A percentile compares a stretch with the other conserved stretches of the same genome.
phyloP scores from a whole-genome alignment of 2,329 filamentous ascomycete species.

The Epichloe coenophiala region DNA sequence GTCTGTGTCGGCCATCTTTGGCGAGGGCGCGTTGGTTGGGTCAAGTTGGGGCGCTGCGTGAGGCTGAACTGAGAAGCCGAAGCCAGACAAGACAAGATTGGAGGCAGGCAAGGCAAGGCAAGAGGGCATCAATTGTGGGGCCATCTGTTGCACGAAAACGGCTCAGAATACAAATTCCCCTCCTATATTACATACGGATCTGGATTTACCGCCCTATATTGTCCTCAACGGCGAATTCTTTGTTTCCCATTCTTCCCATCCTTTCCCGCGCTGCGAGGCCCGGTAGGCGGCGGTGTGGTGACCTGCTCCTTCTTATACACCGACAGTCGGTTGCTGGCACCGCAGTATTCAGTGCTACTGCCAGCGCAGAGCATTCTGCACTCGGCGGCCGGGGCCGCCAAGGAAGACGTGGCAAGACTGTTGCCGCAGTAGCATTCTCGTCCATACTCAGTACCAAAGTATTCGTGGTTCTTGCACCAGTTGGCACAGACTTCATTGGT shows the following conservation, averaged over 20 bases:
- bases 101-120: background rate
- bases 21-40: background rate
- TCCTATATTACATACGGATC: background rate
- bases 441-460: slow-evolving; percentile 26
- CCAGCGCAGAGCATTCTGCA: slow-evolving; percentile 29
- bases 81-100: background rate
- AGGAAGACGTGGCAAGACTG: slow-evolving; percentile 14
- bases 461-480: slow-evolving; percentile 17
- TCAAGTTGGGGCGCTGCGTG: background rate
- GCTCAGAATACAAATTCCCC: background rate
- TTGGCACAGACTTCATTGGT: slow-evolving; percentile 19
- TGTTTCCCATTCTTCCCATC: background rate
- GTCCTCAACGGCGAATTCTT: background rate
- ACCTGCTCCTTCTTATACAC: slow-evolving; percentile 18
- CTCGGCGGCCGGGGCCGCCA: slow-evolving; percentile 17
- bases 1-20: slow-evolving; percentile 19
- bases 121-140: too few relatives aligned
- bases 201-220: background rate
- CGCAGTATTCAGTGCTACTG: slow-evolving; percentile 24
- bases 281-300: background rate
- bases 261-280: background rate
- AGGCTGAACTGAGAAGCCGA: background rate
- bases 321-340: slow-evolving; percentile 24
- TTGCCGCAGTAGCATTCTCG: slow-evolving; percentile 25
- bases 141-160: too few relatives aligned